Conservation (phyloP, 2,329 filamentous ascomycete genomes). For the Apiospora rasikravindrae region DNA sequence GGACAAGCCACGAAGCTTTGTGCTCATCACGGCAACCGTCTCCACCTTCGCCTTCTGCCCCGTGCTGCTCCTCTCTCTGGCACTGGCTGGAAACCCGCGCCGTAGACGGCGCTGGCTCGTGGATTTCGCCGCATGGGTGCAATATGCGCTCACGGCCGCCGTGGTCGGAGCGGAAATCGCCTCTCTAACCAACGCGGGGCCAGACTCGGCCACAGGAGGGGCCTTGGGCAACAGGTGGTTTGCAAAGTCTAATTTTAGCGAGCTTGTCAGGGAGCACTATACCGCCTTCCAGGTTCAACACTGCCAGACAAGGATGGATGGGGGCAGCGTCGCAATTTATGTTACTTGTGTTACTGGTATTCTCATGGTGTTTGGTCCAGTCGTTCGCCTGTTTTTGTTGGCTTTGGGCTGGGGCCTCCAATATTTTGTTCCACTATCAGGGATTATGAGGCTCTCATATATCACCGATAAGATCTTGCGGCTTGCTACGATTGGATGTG, state of each 20-base stretch:
- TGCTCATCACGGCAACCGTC: background rate
- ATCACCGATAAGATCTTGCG: background rate
- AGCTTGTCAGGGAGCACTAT: background rate
- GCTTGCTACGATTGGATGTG: background rate
- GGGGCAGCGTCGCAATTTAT: background rate
- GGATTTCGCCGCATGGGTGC: background rate
- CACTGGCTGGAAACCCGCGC: background rate
- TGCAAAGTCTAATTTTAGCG: background rate
- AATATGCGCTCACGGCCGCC: background rate
- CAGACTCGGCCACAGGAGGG: background rate
- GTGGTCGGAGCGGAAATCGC: background rate
- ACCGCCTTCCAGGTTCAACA: background rate
- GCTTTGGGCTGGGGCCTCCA: background rate
- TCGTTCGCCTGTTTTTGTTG: background rate
- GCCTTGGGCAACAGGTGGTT: background rate
- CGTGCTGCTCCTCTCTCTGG: background rate
- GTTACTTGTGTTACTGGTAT: background rate
- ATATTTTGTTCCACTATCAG: background rate
- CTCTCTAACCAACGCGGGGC: background rate
- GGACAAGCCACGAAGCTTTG: background rate
- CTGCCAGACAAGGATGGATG: background rate
- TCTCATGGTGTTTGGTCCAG: background rate
- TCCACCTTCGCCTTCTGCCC: background rate
- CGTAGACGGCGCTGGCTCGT: background rate
- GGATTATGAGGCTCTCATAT: background rate